Conservation (phyloP, 495 filamentous ascomycete species). For the Xylaria grammica region DNA sequence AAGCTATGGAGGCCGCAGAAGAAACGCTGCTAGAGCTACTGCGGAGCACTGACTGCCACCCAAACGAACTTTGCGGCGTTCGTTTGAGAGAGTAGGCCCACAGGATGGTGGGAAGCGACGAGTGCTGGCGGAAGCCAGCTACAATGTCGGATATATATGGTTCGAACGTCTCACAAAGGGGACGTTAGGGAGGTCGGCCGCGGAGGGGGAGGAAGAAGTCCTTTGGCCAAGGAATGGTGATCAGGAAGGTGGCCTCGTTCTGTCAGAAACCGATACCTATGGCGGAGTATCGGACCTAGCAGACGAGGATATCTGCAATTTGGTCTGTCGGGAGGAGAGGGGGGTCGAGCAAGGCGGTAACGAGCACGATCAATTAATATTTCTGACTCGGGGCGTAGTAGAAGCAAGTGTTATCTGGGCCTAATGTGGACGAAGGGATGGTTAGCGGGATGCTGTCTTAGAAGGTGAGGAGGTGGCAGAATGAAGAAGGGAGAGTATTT, state of each 20-base stretch:
- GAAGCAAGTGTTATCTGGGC: conserved; percentile 83
- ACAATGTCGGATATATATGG: conserved; percentile 39
- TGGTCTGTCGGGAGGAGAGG: conserved; percentile 32
- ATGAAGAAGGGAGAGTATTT: background rate
- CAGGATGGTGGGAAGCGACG: conserved; percentile 59
- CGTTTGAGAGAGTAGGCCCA: conserved; percentile 97
- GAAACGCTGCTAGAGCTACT: conserved; percentile 46
- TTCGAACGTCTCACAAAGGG: conserved; percentile 57
- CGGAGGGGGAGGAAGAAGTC: conserved; percentile 81
- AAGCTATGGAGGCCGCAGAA: conserved; percentile 29
- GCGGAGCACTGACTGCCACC: conserved; percentile 73
- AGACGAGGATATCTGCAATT: conserved; percentile 81
- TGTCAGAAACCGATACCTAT: conserved; percentile 86
- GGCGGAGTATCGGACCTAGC: conserved; percentile 84
- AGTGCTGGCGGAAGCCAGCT: conserved; percentile 65
- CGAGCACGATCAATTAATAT: conserved; percentile 14
- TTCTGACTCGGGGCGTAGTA: conserved; percentile 21
- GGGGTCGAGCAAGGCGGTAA: conserved; percentile 17
- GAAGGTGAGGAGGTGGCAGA: background rate
- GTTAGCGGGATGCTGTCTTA: background rate
- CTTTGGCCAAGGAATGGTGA: conserved; percentile 87
- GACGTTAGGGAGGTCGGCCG: conserved; percentile 88
- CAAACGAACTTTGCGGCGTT: conserved; percentile 90
- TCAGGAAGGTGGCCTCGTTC: conserved; percentile 68
- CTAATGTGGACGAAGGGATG: conserved; percentile 48